Percentiles rank a stretch among this genome's conserved stretches.
Evolutionary conservation across 352 stramenopile genomes (phyloP).

Genomic region (Plasmopara muralis): DNA sequence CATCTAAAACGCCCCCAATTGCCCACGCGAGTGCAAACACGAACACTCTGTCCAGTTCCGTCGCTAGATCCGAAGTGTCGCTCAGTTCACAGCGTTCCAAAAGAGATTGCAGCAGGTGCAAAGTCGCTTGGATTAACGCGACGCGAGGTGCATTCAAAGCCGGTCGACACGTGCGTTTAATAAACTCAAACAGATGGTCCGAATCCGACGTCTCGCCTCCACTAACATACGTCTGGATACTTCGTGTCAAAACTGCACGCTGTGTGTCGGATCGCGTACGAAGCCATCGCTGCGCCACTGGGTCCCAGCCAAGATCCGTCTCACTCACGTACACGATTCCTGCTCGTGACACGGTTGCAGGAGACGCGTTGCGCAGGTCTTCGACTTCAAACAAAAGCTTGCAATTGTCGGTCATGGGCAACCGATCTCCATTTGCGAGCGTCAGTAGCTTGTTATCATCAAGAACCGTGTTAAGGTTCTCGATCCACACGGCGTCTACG

Average conservation of each 20-base stretch:
- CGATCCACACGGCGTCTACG: slow-evolving; percentile 92
- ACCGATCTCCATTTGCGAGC: slow-evolving; percentile 88
- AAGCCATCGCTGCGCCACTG: slow-evolving; percentile 60
- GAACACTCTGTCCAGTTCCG: slow-evolving; percentile 83
- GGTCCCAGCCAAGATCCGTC: slow-evolving; percentile 69
- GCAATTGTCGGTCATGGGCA: slow-evolving; percentile 85
- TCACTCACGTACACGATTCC: slow-evolving; percentile 90
- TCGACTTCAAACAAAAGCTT: slow-evolving; percentile 93
- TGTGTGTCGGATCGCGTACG: slow-evolving; percentile 39
- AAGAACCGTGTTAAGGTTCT: slow-evolving; percentile 93
- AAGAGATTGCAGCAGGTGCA: slow-evolving; percentile 56
- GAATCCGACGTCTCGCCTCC: slow-evolving; percentile 18
- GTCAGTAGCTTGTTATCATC: slow-evolving; percentile 94
- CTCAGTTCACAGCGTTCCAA: slow-evolving; percentile 55
- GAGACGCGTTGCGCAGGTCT: slow-evolving; percentile 87
- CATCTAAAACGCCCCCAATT: slow-evolving; percentile 76
- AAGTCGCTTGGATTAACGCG: slow-evolving; percentile 69
- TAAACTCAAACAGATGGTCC: slow-evolving; percentile 69
- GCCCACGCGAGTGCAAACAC: slow-evolving; percentile 80
- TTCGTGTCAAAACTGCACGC: slow-evolving; percentile 36
- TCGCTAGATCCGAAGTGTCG: slow-evolving; percentile 40
- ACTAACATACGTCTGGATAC: slow-evolving; percentile 43
- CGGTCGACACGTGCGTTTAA: slow-evolving; percentile 45
- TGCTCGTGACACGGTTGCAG: slow-evolving; percentile 86
- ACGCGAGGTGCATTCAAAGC: slow-evolving; percentile 70